Base-by-base conservation (phyloP, 2,329 filamentous ascomycete species). In the Clonostachys rosea region DNA sequence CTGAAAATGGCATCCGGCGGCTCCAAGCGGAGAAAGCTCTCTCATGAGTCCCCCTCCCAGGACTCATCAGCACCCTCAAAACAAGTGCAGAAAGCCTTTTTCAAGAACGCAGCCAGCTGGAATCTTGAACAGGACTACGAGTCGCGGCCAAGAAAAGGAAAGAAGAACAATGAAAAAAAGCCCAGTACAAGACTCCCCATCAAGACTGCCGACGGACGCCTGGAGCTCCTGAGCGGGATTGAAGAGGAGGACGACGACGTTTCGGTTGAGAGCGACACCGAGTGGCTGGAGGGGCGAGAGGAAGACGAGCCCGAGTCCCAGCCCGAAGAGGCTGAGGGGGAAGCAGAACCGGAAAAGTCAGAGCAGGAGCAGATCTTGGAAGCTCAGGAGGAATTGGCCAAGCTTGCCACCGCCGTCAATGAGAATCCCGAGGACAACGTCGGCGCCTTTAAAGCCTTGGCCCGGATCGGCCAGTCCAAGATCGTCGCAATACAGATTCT, bases 71-170 rank as follows among this genome's bases (percentile, higher is more conserved):
- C 55, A 16, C 30, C 47, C 7, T 14, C 24, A 14, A 48, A 57
- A 45, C 73, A 68, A 46, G 65, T 73, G n/a, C 76, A 81, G 49
- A 79, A 79, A 55, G 77, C 79, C 46, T 91, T 91, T 64, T 79
- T 89, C 69, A 81, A 81, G 58, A 85, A 81, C 59, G 89, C 87
- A 6, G 77, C 88, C 49, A 85, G 83, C 67, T 97, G 92, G 91
- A 84, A 96, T 60, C 78, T 96, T 43, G 94, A 96, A 71, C 87
- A 95, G 62, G 86, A 89, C 65, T 97, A 96, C 73, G 91, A 95
- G 66, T 80, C 80, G 51, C 83, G 83, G 55, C 84, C 87, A 42
- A 79, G 89, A 56, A 94, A 94, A 64, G 85, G 82, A 60, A 89
- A 87, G 66, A 89, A 90, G 64, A 77, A 9, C 24, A 47, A 47